A percentile compares a stretch with the other conserved stretches of the same genome.
phyloP scores from a whole-genome alignment of 768 basidiomycete genomes.

The Suillus tomentosus region DNA sequence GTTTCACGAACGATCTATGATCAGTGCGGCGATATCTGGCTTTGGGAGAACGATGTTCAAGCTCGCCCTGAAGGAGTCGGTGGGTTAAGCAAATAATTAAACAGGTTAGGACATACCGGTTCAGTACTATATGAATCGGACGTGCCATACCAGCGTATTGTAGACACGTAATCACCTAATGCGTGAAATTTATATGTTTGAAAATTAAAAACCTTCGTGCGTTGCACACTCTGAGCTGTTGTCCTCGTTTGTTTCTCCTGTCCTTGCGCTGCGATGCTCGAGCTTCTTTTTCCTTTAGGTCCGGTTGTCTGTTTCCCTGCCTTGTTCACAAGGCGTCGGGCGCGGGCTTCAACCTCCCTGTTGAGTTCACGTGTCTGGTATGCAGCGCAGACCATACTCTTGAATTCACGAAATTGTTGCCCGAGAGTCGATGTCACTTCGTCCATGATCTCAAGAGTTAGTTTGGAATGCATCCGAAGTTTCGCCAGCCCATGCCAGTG shows the following conservation, averaged over 20 bases:
- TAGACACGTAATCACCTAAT: slow-evolving; percentile 21
- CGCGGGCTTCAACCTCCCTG: neutral
- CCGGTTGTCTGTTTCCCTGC: neutral
- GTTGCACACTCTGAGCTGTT: too few relatives aligned
- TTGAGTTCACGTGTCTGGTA: neutral
- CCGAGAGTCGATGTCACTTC: neutral
- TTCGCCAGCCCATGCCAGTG: slow-evolving; percentile 19
- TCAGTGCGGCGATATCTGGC: neutral
- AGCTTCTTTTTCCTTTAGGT: too few relatives aligned
- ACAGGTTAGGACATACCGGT: slow-evolving; percentile 9
- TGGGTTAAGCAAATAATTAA: too few relatives aligned
- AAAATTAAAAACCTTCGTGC: slow-evolving; percentile 15
- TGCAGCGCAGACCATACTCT: neutral
- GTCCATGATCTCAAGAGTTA: neutral
- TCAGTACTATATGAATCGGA: slow-evolving; percentile 39
- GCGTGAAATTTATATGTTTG: slow-evolving; percentile 29
- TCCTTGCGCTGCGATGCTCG: too few relatives aligned
- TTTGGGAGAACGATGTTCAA: slow-evolving; percentile 15
- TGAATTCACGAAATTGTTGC: neutral
- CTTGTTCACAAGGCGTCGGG: neutral
- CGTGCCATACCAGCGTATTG: slow-evolving; percentile 29
- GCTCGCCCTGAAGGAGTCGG: slow-evolving; percentile 12
- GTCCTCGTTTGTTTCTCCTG: too few relatives aligned
- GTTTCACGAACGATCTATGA: neutral
- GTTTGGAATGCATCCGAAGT: neutral